A percentile compares a stretch with the other conserved stretches of the same genome.
These are phyloP conservation scores for Tolypocladium ophioglossoides DNA, from an alignment of 2,329 filamentous ascomycete genomes.

Conservation along the genomic window DNA sequence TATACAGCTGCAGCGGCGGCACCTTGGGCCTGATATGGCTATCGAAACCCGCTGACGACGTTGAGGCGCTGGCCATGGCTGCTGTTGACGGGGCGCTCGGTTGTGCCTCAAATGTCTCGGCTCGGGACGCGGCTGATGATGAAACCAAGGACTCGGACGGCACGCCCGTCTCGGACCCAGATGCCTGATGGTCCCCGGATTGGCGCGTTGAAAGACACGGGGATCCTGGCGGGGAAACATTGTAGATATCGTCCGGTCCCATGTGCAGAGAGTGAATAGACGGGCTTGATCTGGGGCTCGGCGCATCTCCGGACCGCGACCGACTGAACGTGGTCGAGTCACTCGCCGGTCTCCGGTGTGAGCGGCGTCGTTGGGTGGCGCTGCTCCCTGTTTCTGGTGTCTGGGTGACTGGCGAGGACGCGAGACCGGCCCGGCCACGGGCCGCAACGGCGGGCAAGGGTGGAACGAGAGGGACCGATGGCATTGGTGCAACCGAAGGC, in stretches of 20 bases:
- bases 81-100: neutral
- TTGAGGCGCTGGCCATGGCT: no score
- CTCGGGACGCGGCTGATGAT: neutral
- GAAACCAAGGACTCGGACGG: slow-evolving; percentile 8
- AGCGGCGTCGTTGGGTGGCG: slow-evolving; percentile 7
- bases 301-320: slow-evolving; percentile 12
- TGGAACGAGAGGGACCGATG: slow-evolving; percentile 13
- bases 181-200: neutral
- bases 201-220: slow-evolving; percentile 14
- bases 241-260: slow-evolving; percentile 32
- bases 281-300: slow-evolving; percentile 21
- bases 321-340: slow-evolving; percentile 21
- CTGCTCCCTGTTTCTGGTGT: slow-evolving; percentile 1
- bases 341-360: slow-evolving; percentile 23
- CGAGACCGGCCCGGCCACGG: neutral
- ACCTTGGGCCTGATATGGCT: neutral
- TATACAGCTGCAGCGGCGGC: slow-evolving; percentile 16
- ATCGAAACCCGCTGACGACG: neutral
- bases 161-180: slow-evolving; percentile 2
- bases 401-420: neutral
- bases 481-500: slow-evolving; percentile 26
- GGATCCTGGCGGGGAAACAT: slow-evolving; percentile 35
- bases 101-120: neutral
- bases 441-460: slow-evolving; percentile 8
- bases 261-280: slow-evolving; percentile 9